A percentile compares a stretch with the other conserved stretches of the same genome.
Evolutionary conservation across 306 rosid species (phyloP).

Genomic region (Astragalus membranaceus): DNA sequence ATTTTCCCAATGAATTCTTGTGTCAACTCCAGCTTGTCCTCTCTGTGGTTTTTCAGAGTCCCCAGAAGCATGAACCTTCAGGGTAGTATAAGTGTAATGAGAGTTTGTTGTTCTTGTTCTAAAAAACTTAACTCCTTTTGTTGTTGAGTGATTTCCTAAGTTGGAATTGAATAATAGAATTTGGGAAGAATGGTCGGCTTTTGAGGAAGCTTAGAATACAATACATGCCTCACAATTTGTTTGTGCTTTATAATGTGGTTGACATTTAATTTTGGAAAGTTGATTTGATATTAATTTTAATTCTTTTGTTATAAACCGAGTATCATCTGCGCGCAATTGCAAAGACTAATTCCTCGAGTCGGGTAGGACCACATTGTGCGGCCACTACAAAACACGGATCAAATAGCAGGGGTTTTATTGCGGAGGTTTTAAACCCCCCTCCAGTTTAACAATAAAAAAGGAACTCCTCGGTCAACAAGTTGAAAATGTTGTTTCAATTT

Average conservation of each 20-base stretch:
- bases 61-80: conserved; percentile 32
- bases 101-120: neutral
- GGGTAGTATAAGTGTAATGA: neutral
- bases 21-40: conserved; percentile 59
- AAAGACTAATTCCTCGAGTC: too few species aligned
- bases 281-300: neutral
- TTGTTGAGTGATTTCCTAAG: neutral
- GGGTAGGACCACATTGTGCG: too few species aligned
- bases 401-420: too few species aligned
- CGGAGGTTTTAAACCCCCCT: too few species aligned
- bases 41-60: conserved; percentile 24
- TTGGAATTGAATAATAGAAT: conserved; percentile 9
- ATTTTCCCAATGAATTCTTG: conserved; percentile 82
- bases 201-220: neutral
- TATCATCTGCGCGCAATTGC: too few species aligned
- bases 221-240: neutral
- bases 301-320: too few species aligned
- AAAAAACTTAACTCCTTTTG: neutral
- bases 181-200: neutral
- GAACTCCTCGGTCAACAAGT: too few species aligned
- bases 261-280: neutral
- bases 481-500: too few species aligned
- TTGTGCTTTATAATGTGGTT: neutral
- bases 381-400: too few species aligned
- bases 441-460: too few species aligned